Base-by-base conservation (phyloP, 306 rosid genomes). In the Nissolia schottii region DNA sequence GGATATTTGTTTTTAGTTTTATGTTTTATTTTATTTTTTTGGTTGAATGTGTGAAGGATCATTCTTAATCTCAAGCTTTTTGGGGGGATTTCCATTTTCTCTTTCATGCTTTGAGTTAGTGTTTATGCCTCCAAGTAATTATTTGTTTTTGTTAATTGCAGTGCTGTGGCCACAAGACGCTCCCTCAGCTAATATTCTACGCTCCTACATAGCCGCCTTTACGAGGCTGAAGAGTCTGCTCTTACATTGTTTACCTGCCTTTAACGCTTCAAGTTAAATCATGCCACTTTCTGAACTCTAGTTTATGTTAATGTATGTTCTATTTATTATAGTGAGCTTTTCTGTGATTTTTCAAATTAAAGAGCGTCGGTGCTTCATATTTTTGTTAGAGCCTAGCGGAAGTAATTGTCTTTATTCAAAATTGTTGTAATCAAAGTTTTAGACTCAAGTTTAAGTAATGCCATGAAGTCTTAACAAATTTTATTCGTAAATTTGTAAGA, bases 111-210 rank as follows among this genome's bases (percentile, higher is more conserved):
- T 15, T 75, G 1, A 37, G 40, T 74, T 35, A 67, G 51, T 54
- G 68, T 34, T n/a, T 56, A 63, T 61, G 67, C 27, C 38, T 32
- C 35, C 25, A 66, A 34, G 37, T 65, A 76, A 40, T 69, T 48
- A 14, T 20, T 18, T 28, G 14, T 31, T 68, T 56, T 75, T 69
- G 79, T 31, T 70, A 58, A 64, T 37, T 81, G 87, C 89, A 90
- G 90, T 77, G 94, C 89, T 80, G 41, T 88, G 75, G 90, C 89
- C 62, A 51, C 90, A 62, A 85, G 77, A 75, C 80, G 85, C 67
- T 73, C 80, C 64, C 89, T 90, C 41, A 8, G 77, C 67, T 64
- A 75, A 69, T 69, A 28, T 56, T 67, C 75, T 45, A 25, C 48
- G 13, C 20, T 69, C 41, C 71, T 61, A 34, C 40, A 6, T n/a